Evolutionary conservation across 129 eudicot genomes (phyloP).

Genomic region (Chrysanthemum seticuspe): DNA sequence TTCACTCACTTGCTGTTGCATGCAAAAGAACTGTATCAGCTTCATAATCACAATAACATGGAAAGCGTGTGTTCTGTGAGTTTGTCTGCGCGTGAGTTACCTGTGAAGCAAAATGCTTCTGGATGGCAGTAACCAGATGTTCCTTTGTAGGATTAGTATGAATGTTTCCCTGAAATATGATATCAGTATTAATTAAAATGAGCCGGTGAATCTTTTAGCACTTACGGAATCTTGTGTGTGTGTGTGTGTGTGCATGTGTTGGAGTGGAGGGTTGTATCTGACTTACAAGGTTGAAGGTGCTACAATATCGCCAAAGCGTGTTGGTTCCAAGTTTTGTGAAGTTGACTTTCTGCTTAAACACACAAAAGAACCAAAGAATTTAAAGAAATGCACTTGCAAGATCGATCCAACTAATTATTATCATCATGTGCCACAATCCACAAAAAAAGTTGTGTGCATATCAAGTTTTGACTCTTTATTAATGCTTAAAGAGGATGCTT

Average conservation of each 20-base stretch:
- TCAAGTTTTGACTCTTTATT: not conserved
- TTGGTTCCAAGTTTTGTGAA: constrained; percentile 69
- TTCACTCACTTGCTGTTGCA: constrained; percentile 73
- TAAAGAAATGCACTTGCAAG: constrained; percentile 5
- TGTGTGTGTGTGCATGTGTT: not conserved
- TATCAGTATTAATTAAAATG: not conserved
- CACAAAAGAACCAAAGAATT: constrained; percentile 4
- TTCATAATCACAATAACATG: constrained; percentile 2
- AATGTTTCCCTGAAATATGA: constrained; percentile 46
- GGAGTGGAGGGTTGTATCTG: not conserved
- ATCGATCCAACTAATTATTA: constrained; percentile 7
- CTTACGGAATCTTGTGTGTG: no score
- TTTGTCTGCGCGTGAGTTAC: constrained; percentile 31
- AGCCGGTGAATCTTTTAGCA: not conserved
- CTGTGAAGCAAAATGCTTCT: constrained; percentile 94
- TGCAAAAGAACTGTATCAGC: constrained; percentile 6
- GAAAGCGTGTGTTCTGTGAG: not conserved
- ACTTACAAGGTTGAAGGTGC: constrained; percentile 78
- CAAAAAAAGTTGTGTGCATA: no score
- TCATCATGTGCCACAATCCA: not conserved
- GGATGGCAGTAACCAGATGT: constrained; percentile 63
- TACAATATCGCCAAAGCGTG: constrained; percentile 81
- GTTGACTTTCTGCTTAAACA: constrained; percentile 62
- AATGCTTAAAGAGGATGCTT: not conserved
- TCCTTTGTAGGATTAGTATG: constrained; percentile 66